Percentiles rank a stretch among this genome's conserved stretches.
phyloP scores from a whole-genome alignment of 2,329 filamentous ascomycete species.

The Tolypocladium tropicale region DNA sequence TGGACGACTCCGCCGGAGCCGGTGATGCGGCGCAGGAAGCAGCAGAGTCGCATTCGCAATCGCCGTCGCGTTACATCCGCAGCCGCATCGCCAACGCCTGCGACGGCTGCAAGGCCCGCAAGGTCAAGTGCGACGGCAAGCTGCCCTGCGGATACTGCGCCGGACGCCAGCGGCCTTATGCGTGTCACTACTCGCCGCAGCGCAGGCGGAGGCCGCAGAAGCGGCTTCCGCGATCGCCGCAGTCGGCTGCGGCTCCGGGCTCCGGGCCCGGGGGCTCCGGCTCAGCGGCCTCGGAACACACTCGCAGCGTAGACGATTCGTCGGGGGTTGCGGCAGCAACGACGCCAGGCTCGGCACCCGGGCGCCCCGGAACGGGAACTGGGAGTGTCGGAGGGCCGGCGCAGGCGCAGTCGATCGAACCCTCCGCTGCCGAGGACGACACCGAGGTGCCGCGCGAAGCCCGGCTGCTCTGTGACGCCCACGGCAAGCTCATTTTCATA shows the following conservation, averaged over 20 bases:
- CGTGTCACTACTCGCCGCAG: conserved; percentile 38
- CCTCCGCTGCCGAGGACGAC: conserved; percentile 32
- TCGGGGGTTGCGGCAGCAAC: not conserved
- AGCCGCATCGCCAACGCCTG: conserved; percentile 42
- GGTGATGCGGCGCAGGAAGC: not conserved
- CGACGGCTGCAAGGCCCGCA: conserved; percentile 42
- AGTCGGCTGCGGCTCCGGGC: not conserved
- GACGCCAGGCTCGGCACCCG: not conserved
- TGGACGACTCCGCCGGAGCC: not conserved
- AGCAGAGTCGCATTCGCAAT: not conserved
- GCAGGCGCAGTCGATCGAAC: not conserved
- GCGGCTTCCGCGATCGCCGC: not conserved
- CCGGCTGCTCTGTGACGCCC: conserved; percentile 38
- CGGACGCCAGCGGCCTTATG: conserved; percentile 28
- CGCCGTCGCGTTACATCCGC: not conserved
- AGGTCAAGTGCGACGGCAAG: conserved; percentile 46
- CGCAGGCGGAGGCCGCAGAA: conserved; percentile 22
- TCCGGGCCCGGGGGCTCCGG: not conserved
- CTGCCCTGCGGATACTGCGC: conserved; percentile 41
- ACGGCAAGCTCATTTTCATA: conserved; percentile 45
- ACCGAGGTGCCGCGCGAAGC: conserved; percentile 45
- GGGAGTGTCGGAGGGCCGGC: not conserved
- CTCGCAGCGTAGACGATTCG: not conserved
- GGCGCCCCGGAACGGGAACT: not conserved
- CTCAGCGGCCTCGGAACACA: not conserved